Evolutionary conservation across 257 asterid genomes (phyloP).

Genomic region (Salvia splendens): DNA sequence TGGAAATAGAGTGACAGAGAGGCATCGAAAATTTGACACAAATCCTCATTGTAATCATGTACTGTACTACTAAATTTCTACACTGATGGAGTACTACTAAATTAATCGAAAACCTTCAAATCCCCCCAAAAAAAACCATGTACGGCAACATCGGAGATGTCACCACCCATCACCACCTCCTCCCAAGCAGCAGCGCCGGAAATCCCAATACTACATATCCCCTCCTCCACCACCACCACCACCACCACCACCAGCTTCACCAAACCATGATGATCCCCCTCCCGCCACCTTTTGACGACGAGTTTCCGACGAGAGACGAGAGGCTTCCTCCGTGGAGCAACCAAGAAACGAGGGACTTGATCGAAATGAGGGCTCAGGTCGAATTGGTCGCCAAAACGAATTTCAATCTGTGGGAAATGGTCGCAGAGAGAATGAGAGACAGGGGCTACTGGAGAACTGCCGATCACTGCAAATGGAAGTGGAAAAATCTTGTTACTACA

Average conservation of each 20-base stretch:
- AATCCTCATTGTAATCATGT: constrained; percentile 12
- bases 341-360: constrained; percentile 70
- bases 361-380: constrained; percentile 60
- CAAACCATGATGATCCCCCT: constrained; percentile 36
- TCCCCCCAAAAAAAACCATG: constrained; percentile 26
- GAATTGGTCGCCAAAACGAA: constrained; percentile 43
- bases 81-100: background rate
- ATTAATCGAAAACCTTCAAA: constrained; percentile 10
- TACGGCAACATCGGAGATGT: constrained; percentile 25
- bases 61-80: background rate
- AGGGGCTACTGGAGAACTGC: constrained; percentile 61
- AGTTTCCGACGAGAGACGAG: constrained; percentile 62
- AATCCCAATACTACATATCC: constrained; percentile 29
- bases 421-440: constrained; percentile 53
- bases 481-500: constrained; percentile 60
- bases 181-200: constrained; percentile 13
- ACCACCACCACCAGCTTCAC: constrained; percentile 29
- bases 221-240: constrained; percentile 34
- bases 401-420: constrained; percentile 59
- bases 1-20: background rate
- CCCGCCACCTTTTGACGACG: constrained; percentile 37
- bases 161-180: constrained; percentile 27
- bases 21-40: constrained; percentile 18
- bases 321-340: constrained; percentile 68
- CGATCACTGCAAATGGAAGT: constrained; percentile 77